These are phyloP conservation scores for Limonium bicolor DNA, from an alignment of 148 eudicot genomes.

Conservation along the genomic window DNA sequence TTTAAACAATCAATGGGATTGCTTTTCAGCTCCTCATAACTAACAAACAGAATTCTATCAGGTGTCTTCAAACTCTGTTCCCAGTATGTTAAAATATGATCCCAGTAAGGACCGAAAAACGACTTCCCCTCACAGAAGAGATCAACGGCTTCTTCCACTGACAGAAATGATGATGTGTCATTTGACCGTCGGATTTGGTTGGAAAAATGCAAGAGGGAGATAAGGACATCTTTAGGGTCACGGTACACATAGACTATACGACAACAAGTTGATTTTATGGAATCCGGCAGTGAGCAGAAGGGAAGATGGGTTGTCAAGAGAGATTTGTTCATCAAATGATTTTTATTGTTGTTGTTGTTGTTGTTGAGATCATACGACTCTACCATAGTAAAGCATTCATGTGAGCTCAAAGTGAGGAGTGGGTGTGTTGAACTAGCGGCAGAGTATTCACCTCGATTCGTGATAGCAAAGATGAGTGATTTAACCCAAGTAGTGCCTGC, in stretches of 20 bases:
- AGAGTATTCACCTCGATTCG: background rate
- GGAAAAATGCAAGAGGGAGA: background rate
- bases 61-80: constrained; percentile 22
- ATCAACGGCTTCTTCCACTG: constrained; percentile 3
- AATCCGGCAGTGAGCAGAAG: background rate
- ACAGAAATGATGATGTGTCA: background rate
- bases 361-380: background rate
- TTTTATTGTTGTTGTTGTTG: too few species aligned
- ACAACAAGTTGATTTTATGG: background rate
- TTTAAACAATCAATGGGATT: constrained; percentile 9
- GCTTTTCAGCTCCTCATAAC: constrained; percentile 22
- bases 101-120: constrained; percentile 6
- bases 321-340: too few species aligned
- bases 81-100: constrained; percentile 14
- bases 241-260: background rate
- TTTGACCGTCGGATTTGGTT: background rate
- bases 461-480: constrained; percentile 1
- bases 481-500: constrained; percentile 15
- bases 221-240: background rate
- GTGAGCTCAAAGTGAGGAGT: background rate
- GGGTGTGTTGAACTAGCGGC: background rate
- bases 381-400: background rate
- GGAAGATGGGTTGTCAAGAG: constrained; percentile 6
- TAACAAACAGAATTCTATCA: constrained; percentile 32
- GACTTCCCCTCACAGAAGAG: constrained; percentile 2